Base-by-base conservation (phyloP, 192 early-diverging fungal genomes). In the Spinellus fusiger region DNA sequence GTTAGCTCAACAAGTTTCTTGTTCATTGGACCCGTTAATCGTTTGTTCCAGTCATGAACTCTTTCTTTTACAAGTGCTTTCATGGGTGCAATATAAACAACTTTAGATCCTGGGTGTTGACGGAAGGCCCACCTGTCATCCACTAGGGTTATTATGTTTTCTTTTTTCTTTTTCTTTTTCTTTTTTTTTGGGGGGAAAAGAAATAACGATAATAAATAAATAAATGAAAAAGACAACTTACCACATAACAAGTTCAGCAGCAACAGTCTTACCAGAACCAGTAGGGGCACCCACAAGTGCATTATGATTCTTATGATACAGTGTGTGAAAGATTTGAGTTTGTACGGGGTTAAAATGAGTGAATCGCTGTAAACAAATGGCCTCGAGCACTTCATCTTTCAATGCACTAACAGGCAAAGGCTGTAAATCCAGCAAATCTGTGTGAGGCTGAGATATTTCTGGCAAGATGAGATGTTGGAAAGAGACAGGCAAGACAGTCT, bases 301-400 rank as follows among this genome's bases (percentile, higher is more conserved):
- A 73, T 98, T 97, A 61, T 89, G 78, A 7, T 83, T 54, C 12
- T 90, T 88, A 56, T 81, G 83, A 65, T 99, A 99, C 16, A 98
- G 78, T 0, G 95, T 95, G 60, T 99, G 93, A 83, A 99, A 99
- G 44, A 99, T 87, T 69, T 99, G 97, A 2, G 97, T 97, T 74
- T 99, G 97, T 28, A 99, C 87, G 0, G 97, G 94, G 62, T 99
- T 99, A 70, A 99, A 99, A 68, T 92, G 94, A n/a, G 89, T 71
- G 68, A 99, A 95, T 23, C 94, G 78, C 64, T 80, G 64, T 25
- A 72, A 48, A 59, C 93, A 99, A 54, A 96, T 94, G 29, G 77
- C 85, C 64, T 99, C 95, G 40, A 97, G 70, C 5, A 86, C 69
- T 7, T 87, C 78, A 61, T 98, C 79, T 34, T 89, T 73, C 31